Conservation (phyloP, 2,329 filamentous ascomycete genomes). For the Phialophora chinensis region DNA sequence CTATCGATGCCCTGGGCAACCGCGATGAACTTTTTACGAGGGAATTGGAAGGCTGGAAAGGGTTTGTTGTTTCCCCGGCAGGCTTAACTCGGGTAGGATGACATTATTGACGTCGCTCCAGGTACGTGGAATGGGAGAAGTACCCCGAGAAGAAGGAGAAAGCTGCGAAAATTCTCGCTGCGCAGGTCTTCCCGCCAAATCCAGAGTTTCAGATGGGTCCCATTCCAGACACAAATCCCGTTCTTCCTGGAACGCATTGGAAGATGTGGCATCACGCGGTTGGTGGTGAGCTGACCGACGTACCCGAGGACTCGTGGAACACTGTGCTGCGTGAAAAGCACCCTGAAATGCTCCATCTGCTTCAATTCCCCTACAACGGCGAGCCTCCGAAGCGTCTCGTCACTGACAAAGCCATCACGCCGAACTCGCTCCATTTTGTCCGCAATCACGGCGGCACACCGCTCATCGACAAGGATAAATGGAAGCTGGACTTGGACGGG, state of each 20-base stretch:
- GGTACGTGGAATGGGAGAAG: conserved; percentile 72
- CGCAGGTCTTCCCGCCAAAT: conserved; percentile 56
- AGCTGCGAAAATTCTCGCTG: conserved; percentile 61
- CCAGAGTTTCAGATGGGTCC: conserved; percentile 64
- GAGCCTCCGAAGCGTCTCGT: conserved; percentile 64
- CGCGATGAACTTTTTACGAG: conserved; percentile 49
- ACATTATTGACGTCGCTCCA: conserved; percentile 24
- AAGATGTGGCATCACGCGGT: conserved; percentile 64
- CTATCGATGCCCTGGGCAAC: conserved; percentile 50
- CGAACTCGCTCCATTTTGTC: conserved; percentile 68
- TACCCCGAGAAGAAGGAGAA: conserved; percentile 70
- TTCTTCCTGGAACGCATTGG: conserved; percentile 62
- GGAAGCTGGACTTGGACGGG: conserved; percentile 50
- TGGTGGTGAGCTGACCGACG: conserved; percentile 50
- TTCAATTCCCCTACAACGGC: conserved; percentile 69
- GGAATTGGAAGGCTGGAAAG: conserved; percentile 55
- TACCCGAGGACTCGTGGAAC: conserved; percentile 65
- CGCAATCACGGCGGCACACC: conserved; percentile 76
- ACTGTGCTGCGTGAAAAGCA: conserved; percentile 63
- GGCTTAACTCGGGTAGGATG: not conserved
- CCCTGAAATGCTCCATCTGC: conserved; percentile 61
- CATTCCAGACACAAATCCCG: conserved; percentile 63
- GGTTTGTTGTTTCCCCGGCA: conserved; percentile 41
- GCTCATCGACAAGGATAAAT: conserved; percentile 63
- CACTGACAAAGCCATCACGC: conserved; percentile 54